Conservation (phyloP, 108 stramenopile genomes). For the Nitzschia sp. region DNA sequence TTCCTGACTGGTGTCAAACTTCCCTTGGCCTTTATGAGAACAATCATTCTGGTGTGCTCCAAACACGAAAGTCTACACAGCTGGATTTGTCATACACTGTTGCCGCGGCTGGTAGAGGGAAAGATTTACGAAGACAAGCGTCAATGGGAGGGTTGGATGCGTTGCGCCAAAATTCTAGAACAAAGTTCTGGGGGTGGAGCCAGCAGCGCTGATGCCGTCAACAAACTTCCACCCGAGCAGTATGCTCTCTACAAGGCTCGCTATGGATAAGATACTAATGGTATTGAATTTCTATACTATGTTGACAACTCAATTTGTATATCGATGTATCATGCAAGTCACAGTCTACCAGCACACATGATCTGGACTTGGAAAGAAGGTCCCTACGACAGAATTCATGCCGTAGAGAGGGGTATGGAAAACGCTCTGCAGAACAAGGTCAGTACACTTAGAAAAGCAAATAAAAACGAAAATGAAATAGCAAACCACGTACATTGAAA, state of each 20-base stretch:
- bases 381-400: constrained; percentile 21
- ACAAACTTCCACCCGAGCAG: constrained; percentile 73
- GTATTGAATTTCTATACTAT: not conserved
- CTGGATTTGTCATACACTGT: constrained; percentile 80
- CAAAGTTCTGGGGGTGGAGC: constrained; percentile 62
- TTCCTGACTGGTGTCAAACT: constrained; percentile 65
- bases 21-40: constrained; percentile 88
- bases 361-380: constrained; percentile 16
- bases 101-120: constrained; percentile 82
- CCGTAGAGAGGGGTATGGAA: constrained; percentile 35
- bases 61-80: constrained; percentile 86
- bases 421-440: constrained; percentile 13
- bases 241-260: constrained; percentile 58
- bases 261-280: constrained; percentile 37
- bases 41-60: constrained; percentile 80
- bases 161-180: constrained; percentile 85
- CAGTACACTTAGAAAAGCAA: not conserved
- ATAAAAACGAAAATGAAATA: not conserved
- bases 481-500: constrained; percentile 17
- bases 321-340: not conserved
- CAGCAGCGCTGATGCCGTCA: constrained; percentile 66
- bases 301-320: not conserved
- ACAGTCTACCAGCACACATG: constrained; percentile 23
- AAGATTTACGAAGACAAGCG: constrained; percentile 71
- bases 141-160: constrained; percentile 92